Conservation (phyloP, 2,329 filamentous ascomycete genomes). For the Fulvia fulva region DNA sequence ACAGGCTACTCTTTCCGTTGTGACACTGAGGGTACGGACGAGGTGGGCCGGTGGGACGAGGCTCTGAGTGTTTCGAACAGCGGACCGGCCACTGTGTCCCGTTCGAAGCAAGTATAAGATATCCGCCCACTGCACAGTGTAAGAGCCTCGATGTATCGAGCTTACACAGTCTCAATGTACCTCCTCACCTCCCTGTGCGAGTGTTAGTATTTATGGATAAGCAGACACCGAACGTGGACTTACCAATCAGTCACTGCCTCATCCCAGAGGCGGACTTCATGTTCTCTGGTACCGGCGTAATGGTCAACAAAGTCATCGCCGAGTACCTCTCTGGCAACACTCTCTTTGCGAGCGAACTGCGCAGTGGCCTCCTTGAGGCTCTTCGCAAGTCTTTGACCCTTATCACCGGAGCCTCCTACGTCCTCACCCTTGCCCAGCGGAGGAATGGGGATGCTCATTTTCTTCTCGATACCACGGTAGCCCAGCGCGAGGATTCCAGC, state of each 20-base stretch:
- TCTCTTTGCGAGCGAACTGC: constrained; percentile 70
- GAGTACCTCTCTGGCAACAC: constrained; percentile 88
- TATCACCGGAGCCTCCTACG: constrained; percentile 67
- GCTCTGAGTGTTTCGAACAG: not conserved
- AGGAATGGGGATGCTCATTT: constrained; percentile 74
- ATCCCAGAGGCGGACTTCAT: constrained; percentile 87
- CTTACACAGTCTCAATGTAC: constrained; percentile 38
- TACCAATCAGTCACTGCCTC: constrained; percentile 97
- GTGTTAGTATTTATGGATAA: constrained; percentile 8
- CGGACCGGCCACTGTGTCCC: not conserved
- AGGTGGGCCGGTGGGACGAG: not conserved
- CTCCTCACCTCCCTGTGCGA: constrained; percentile 34
- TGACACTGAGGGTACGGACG: not conserved
- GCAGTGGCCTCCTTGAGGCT: constrained; percentile 78
- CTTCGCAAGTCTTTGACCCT: constrained; percentile 76
- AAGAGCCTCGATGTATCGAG: not conserved
- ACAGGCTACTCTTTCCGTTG: not conserved
- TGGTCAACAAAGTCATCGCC: constrained; percentile 96
- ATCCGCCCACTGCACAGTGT: not conserved
- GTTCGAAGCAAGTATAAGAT: not conserved
- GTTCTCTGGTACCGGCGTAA: constrained; percentile 84
- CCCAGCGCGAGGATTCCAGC: constrained; percentile 82
- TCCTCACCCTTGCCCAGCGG: constrained; percentile 83
- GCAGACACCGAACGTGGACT: constrained; percentile 37
- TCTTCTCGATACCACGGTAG: constrained; percentile 89